Evolutionary conservation across 140 eudicot species (phyloP), one percentile per base, ranked within the genome.

Genomic region (Stevia rebaudiana): DNA sequence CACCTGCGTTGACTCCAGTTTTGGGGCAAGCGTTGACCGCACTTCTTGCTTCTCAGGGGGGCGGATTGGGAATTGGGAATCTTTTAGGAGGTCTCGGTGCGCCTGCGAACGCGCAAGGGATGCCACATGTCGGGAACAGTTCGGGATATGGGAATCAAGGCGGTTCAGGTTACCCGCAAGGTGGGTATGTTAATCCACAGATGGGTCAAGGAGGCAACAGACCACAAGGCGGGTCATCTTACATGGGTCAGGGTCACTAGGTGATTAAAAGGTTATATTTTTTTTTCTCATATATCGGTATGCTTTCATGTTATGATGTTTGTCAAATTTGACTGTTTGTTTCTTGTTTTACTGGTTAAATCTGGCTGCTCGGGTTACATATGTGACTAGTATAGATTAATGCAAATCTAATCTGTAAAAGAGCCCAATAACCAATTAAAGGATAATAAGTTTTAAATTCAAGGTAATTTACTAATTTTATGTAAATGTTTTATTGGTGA

Each of bases 1-100:
- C 75, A 31, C 61, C 80, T 4, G 84, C 76, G 0, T 65, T 87
- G 53, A 81, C 81, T 12, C 95, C 96, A 19, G 95, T 95, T 36
- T 61, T 94, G 68, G 97, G 99, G 8, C 99, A 94, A 80, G 99
- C 99, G 7, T 76, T 94, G 80, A 82, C 89, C 10, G 97, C 99
- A 0, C 60, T 92, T 61, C 76, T 94, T 33, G 88, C 95, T 1
- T 41, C 83, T 9, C 99, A 88, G 65, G 90, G 96, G 5, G 95
- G 83, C 25, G 95, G 98, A 0, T 66, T 91, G 56, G 98, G 96
- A 24, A 73, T 86, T 70, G 57, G 65, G 6, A 92, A 88, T 79
- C 78, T 94, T 69, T 73, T 94, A 28, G 95, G 95, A 24, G 94
- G 95, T 8, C 78, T 82, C 46, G 94, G 84, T 54, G 77, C 51